Evolutionary conservation across 768 basidiomycete species (phyloP), one percentile per base, ranked within the genome.

Genomic region (Pleurotus tuber-regium): DNA sequence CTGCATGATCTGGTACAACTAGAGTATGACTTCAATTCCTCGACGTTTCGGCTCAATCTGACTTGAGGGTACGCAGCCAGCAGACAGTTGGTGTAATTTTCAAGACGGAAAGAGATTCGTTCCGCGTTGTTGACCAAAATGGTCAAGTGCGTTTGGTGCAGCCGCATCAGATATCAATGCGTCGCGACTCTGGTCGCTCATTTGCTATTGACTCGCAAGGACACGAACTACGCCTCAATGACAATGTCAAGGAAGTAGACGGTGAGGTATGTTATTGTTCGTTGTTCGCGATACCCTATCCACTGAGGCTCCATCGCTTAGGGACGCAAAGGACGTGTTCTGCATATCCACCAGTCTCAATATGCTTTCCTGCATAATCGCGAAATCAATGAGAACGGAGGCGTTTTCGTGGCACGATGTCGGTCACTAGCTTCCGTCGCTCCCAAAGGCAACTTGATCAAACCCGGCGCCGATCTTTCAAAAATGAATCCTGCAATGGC

Each of bases 1-100:
- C 68, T 98, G 35, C 97, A 99, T 62, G 96, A 99, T 64, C 72
- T 99, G 52, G 93, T 99, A 28, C 94, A 96, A 73, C 79, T 99
- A 12, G 96, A 98, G 94, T 96, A 66, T 58, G 92, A 79, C 10
- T 3, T 40, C 38, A 31, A 21, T 9, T 39, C 28, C 23, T 2
- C 23, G 2, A 36, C 16, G 7, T 18, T 24, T 18, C 11, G 35
- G 33, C n/a, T 12, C 12, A 48, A 40, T 31, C 56, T 51, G 19
- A 35, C 56, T 57, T 52, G 57, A 61, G 35, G 8, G 25, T 41
- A 14, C 24, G 23, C 59, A 98, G 94, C 67, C 79, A 83, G 25
- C 90, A 94, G 66, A 96, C 94, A 4, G 92, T 94, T 29, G 97
- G 94, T 65, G 92, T 98, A 54, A 97, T 98, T 57, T 97, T 88